Evolutionary conservation across 1,139 yeast genomes (phyloP), one percentile per base, ranked within the genome.

Genomic region (Lodderomyces metapsilosis): DNA sequence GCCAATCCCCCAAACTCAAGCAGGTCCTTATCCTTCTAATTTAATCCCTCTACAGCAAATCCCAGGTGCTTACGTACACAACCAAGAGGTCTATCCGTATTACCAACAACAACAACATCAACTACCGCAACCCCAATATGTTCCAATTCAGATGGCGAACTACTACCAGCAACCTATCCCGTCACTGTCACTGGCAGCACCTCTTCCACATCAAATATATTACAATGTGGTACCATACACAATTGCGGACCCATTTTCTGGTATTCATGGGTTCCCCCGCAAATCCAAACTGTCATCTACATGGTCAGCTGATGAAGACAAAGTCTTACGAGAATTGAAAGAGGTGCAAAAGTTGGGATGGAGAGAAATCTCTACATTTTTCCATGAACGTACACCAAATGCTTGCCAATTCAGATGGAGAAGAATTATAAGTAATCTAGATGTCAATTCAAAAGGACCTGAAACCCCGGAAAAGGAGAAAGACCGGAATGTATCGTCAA

Each of bases 381-480:
- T 70, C 52, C 59, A 61, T 43, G 74, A 68, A 51, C 54, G 76
- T 43, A 71, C 76, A 4, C 76, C 76, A 17, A 70, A 70, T 52
- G 76, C 76, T 5, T 71, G 76, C 46, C 76, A 71, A 53, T 71
- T 71, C 49, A 60, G 76, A 45, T 71, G 76, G 76, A 62, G 76
- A 50, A 56, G 76, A 42, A 61, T 71, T 28, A 66, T 69, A 11
- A 57, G 64, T 43, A 66, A 67, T 10, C 27, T 24, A 2, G 39
- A 37, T 13, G 36, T 40, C 7, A 40, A 21, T 9, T 22, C 34
- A 22, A 28, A 15, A 15, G 32, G 9, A 28, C 10, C 32, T 6
- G 32, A 28, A 11, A 18, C 32, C 3, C 15, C 18, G 8, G 32
- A 28, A 15, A 28, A 15, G 18, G 32, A 28, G 9, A 28, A 28